Base-by-base conservation (phyloP, 2,329 filamentous ascomycete species). In the Tolypocladium cylindrosporum region DNA sequence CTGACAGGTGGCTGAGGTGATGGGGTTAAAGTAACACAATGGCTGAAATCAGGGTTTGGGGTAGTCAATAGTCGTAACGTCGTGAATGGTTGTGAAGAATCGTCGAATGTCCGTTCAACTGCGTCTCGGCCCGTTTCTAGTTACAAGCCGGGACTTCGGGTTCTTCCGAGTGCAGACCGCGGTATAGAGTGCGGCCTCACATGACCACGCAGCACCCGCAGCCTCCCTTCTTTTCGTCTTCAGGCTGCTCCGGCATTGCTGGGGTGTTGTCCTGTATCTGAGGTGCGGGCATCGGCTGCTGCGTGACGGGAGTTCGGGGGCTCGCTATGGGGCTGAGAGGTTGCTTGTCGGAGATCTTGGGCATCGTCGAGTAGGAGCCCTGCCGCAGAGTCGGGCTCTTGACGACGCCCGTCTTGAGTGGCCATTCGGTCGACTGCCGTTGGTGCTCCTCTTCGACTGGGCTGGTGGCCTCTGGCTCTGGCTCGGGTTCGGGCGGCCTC, bases 311-410 rank as follows among this genome's bases (percentile, higher is more conserved):
- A 9, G 77, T 73, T 61, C 75, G 72, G 40, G 79, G 78, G 62
- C 78, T 81, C 1, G 74, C 68, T 24, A 80, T 59, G 19, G 72
- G 69, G 43, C 65, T 72, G 50, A 63, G 59, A 6, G 64, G 62
- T 8, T 64, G 62, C 58, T 71, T 73, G 62, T 73, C 71, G 6
- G 69, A 68, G 48, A 85, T 85, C 69, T 76, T 84, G 45, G 83
- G 83, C 77, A 86, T 86, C 19, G 83, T 85, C 43, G 84, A 85
- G 67, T 86, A 87, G 4, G 76, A 75, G 57, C 75, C 79, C 55
- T 69, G 69, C 21, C 72, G 69, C 31, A 74, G 68, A 5, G 74
- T 74, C 19, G 80, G 78, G 61, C 77, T 81, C 68, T 78, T 81
- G 41, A 65, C 66, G 4, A 65, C 70, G 36, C 77, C 75, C 1